Evolutionary conservation across 2,329 filamentous ascomycete species (phyloP).

Genomic region (Tolypocladium sp.): DNA sequence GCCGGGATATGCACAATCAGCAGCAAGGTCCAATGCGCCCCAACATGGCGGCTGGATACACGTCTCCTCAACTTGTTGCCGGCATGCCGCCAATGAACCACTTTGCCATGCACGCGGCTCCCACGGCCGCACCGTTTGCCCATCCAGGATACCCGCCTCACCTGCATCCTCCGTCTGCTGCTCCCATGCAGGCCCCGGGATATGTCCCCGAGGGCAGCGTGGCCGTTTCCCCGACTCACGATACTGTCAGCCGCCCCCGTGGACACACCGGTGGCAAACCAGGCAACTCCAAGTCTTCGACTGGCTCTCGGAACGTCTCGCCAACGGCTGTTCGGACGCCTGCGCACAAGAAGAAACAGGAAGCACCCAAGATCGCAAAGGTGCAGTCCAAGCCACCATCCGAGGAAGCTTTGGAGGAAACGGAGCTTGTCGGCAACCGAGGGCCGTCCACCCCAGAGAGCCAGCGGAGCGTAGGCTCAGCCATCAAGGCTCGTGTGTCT

Average conservation of each 20-base stretch:
- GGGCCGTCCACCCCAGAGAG: slow-evolving; percentile 3
- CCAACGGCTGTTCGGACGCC: not conserved
- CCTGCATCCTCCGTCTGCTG: not conserved
- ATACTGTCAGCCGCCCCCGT: not conserved
- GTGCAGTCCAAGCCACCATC: slow-evolving; percentile 18
- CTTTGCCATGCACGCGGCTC: not conserved
- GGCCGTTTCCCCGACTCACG: not conserved
- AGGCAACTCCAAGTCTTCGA: not conserved
- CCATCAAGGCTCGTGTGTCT: slow-evolving; percentile 11
- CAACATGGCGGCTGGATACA: not conserved
- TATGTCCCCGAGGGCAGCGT: not conserved
- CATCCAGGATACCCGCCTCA: not conserved
- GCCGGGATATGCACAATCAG: not conserved
- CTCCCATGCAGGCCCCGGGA: not conserved
- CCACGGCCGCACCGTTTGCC: not conserved
- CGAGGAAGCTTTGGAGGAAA: slow-evolving; percentile 14
- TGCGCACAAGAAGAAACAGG: not conserved
- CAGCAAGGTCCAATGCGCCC: not conserved
- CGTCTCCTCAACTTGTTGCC: not conserved
- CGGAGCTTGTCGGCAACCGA: not conserved
- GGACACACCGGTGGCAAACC: not conserved
- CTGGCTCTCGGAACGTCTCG: not conserved
- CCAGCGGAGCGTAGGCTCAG: slow-evolving; percentile 2
- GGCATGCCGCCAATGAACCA: not conserved
- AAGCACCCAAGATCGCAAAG: slow-evolving; percentile 1